Evolutionary conservation across 345 rosid species (phyloP), one percentile per base, ranked within the genome.

Genomic region (Bruguiera sexangula): DNA sequence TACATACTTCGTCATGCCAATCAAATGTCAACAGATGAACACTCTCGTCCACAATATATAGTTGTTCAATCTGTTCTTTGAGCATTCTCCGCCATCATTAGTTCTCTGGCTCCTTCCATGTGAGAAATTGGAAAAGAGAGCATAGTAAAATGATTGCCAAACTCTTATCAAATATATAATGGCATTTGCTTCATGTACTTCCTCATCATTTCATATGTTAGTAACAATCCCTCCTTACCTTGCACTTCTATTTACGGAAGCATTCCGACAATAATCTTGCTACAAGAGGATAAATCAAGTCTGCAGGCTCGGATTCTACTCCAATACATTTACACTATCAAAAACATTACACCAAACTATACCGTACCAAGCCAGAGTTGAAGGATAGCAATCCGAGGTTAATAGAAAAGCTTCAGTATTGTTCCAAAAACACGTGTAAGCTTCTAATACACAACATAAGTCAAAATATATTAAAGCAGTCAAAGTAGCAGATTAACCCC

Each of bases 381-480:
- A 8, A 3, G 18, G 30, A 4, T 39, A 20, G 58, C 18, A 32
- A 24, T 48, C 24, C 2, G 20, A 43, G 50, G 18, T 11, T 13
- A 43, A 43, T 13, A 3, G 18, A 3, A 43, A 43, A 43, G 50
- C 50, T 13, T 22, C 18, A 20, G 8, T 64, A 32, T 69, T 30
- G 21, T 22, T 36, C 34, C 29, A 69, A n/a, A 22, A 2, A 26
- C 8, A 62, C 6, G 39, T 70, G 62, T 24, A 36, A 37, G 34
- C 36, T 63, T 21, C 43, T n/a, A 34, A 65, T 65, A 78, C 68
- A 54, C 65, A 76, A 22, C 24, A 24, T 69, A 52, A 76, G 79
- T 76, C 76, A 70, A 78, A 76, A 30, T 53, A 63, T 36, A 73
- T 69, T 60, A 72, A 72, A 73, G 82, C 62, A 75, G 69, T 73